phyloP scores from a whole-genome alignment of 1,284 basidiomycete species.

The Ustilago loliicola region DNA sequence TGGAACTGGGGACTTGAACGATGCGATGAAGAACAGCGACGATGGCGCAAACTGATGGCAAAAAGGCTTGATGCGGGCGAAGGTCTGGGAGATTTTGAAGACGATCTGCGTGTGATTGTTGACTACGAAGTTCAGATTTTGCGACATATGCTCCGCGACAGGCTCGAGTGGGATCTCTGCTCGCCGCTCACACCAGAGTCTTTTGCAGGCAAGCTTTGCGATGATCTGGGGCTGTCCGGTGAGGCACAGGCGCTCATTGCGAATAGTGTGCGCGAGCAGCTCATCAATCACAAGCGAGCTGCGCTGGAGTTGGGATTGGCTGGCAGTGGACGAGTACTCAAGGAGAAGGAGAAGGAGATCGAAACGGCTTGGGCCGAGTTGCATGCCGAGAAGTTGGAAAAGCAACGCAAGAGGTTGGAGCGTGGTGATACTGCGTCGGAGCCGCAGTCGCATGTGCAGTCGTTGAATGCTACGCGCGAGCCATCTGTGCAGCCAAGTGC shows the following conservation, averaged over 20 bases:
- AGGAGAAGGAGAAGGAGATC: constrained; percentile 57
- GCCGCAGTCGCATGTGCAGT: constrained; percentile 15
- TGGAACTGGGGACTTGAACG: constrained; percentile 50
- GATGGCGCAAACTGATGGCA: constrained; percentile 45
- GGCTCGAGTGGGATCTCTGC: constrained; percentile 97
- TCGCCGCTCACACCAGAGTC: constrained; percentile 89
- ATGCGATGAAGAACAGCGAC: constrained; percentile 20
- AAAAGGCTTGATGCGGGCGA: constrained; percentile 30
- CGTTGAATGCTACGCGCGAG: constrained; percentile 33
- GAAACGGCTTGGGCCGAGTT: constrained; percentile 43
- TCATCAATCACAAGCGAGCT: constrained; percentile 91
- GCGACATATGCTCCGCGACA: constrained; percentile 88
- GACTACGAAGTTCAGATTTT: constrained; percentile 95
- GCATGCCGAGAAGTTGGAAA: constrained; percentile 71
- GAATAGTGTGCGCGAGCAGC: constrained; percentile 93
- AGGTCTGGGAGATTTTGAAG: constrained; percentile 59
- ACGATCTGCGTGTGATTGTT: constrained; percentile 66
- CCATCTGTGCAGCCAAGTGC: constrained; percentile 32
- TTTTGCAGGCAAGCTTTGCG: constrained; percentile 84
- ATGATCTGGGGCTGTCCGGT: constrained; percentile 87
- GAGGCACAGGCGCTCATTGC: constrained; percentile 90
- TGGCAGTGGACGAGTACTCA: constrained; percentile 70
- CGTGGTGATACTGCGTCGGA: constrained; percentile 16
- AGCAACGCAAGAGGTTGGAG: constrained; percentile 37
- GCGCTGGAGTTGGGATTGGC: constrained; percentile 92